Percentiles rank a stretch among this genome's conserved stretches.
phyloP scores from a whole-genome alignment of 1,284 basidiomycete genomes.

The Ustilago cynodontis region DNA sequence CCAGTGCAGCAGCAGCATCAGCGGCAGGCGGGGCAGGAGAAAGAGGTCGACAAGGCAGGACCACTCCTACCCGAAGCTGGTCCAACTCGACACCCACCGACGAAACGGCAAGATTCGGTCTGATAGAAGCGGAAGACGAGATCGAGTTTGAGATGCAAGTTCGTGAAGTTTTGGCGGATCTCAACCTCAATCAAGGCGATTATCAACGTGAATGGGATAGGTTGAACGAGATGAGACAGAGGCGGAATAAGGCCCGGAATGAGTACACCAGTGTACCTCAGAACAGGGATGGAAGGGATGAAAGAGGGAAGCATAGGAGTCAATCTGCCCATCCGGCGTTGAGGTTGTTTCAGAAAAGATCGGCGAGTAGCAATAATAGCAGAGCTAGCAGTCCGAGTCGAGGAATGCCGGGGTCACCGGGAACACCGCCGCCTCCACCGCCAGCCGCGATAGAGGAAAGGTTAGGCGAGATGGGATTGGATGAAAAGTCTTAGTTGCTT shows the following conservation, averaged over 20 bases:
- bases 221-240: constrained; percentile 30
- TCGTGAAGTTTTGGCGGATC: constrained; percentile 40
- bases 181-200: constrained; percentile 28
- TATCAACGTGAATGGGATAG: constrained; percentile 50
- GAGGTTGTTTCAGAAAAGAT: constrained; percentile 36
- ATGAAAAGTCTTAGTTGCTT: constrained; percentile 5
- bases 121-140: constrained; percentile 50
- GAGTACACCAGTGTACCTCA: constrained; percentile 34
- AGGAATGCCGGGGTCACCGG: constrained; percentile 14
- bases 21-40: background rate
- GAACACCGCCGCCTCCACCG: background rate
- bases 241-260: constrained; percentile 46
- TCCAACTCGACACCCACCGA: constrained; percentile 13
- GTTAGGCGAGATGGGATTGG: constrained; percentile 10
- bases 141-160: constrained; percentile 54
- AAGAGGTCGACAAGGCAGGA: constrained; percentile 13
- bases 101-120: constrained; percentile 29
- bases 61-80: background rate
- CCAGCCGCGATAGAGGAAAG: constrained; percentile 8
- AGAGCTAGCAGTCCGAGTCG: constrained; percentile 24
- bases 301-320: constrained; percentile 14
- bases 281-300: constrained; percentile 1
- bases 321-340: constrained; percentile 37
- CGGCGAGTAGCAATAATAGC: constrained; percentile 38
- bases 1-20: background rate